These are phyloP conservation scores for Ophiocordyceps robertsii DNA, from an alignment of 2,329 filamentous ascomycete genomes.

Conservation along the genomic window DNA sequence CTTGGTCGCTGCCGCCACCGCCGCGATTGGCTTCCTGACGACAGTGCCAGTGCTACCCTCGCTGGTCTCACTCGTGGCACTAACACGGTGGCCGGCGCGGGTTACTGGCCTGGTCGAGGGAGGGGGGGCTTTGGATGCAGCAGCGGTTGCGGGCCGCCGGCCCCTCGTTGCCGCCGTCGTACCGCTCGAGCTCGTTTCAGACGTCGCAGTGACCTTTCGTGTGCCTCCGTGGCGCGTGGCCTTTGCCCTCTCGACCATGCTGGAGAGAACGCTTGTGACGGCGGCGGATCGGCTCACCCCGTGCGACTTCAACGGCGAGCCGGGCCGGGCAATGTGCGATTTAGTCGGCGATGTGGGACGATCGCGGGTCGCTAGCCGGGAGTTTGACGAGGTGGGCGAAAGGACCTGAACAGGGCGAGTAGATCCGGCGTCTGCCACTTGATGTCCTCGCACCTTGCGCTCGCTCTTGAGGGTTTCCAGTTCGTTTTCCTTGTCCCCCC, in stretches of 20 bases:
- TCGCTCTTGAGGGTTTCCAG: conserved; percentile 48
- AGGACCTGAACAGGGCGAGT: conserved; percentile 46
- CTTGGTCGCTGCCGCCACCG: conserved; percentile 24
- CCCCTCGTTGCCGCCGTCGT: conserved; percentile 18
- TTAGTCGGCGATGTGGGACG: conserved; percentile 40
- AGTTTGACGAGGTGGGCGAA: conserved; percentile 74
- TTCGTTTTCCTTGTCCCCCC: conserved; percentile 68
- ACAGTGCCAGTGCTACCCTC: conserved; percentile 53
- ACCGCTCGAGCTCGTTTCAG: conserved; percentile 26
- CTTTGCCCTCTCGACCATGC: conserved; percentile 49
- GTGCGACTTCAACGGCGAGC: conserved; percentile 46
- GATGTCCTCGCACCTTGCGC: conserved; percentile 42
- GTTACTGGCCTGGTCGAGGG: conserved; percentile 23
- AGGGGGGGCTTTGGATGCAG: conserved; percentile 21
- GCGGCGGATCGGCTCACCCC: conserved; percentile 24
- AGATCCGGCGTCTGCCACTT: conserved; percentile 24
- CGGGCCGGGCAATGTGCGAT: conserved; percentile 41
- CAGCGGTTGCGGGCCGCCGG: conserved; percentile 20
- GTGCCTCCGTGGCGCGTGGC: conserved; percentile 34
- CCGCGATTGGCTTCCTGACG: conserved; percentile 34
- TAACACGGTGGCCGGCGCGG: conserved; percentile 37
- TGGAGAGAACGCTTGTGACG: conserved; percentile 34
- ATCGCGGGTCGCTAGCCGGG: conserved; percentile 43
- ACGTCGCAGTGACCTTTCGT: conserved; percentile 31
- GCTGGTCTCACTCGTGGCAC: conserved; percentile 48